Conservation (phyloP, 1,139 yeast species). For the Yamadazyma diospyri region DNA sequence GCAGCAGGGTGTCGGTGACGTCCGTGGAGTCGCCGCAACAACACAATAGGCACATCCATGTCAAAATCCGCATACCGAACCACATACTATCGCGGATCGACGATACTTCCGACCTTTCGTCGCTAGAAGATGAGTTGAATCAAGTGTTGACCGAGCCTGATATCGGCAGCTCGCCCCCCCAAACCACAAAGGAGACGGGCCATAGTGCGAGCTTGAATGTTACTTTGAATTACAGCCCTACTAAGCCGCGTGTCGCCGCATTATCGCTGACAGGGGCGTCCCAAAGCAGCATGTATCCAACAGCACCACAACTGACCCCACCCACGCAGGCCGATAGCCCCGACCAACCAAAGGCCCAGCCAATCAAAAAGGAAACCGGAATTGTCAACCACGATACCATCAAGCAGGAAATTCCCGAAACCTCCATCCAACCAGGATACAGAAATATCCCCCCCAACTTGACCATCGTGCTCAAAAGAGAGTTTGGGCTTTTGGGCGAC, state of each 20-base stretch:
- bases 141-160: conserved; percentile 8
- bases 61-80: conserved; percentile 17
- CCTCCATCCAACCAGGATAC: conserved; percentile 10
- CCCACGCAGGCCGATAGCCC: neutral
- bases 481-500: conserved; percentile 19
- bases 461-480: conserved; percentile 19
- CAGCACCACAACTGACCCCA: too few species aligned
- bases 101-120: conserved; percentile 11
- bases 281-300: neutral
- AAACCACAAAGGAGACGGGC: neutral
- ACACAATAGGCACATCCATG: conserved; percentile 6
- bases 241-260: neutral
- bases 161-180: neutral
- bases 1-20: conserved; percentile 8
- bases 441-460: conserved; percentile 27
- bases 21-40: neutral
- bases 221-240: conserved; percentile 6
- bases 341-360: neutral
- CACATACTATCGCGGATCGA: conserved; percentile 1
- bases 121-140: conserved; percentile 18
- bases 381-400: neutral
- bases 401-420: conserved; percentile 1
- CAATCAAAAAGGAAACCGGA: neutral
- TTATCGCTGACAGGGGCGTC: neutral
- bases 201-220: conserved; percentile 2